Base-by-base conservation (phyloP, 805 yeast genomes). In the Pichia nanzhaoensis region DNA sequence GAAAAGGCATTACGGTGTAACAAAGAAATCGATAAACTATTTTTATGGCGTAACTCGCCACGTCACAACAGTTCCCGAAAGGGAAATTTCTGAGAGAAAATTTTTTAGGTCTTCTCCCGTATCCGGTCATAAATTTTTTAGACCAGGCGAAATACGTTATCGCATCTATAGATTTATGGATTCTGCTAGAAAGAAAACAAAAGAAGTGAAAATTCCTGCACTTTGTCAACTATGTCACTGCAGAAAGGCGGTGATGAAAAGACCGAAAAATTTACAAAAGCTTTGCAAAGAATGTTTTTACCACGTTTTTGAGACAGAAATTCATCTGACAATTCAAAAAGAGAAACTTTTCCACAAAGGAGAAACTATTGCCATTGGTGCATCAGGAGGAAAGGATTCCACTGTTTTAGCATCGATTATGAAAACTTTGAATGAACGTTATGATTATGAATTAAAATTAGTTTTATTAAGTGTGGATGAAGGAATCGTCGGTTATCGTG, bases 381-480 rank as follows among this genome's bases (percentile, higher is more conserved):
- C 99, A 0, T 87, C 96, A 1, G 99, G 99, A 21, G 99, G 99
- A 43, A 93, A 93, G 57, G 99, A 93, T 62, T 87, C 96, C 4
- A 93, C 99, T 0, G 99, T 93, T 1, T 67, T 93, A 27, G 99
- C 98, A 0, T 79, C 90, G 38, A 78, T 93, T 2, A 64, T 93
- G 63, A 93, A 89, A 58, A 77, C 91, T 0, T 68, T 93, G 50
- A 93, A 93, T 60, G 96, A 89, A 57, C 69, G 96, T 46, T 78
- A 93, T 65, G 67, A 85, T 57, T 93, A 93, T 62, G 96, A 96
- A 0, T 74, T 93, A n/a, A 73, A 86, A 16, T 75, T 93, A 44
- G 88, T 85, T 3, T 69, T 93, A 27, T 69, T 93, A 38, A 83
- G 95, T 54, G 82, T 93, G 24, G 99, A 93, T 64, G 99, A 93